Base-by-base conservation (phyloP, 2,329 filamentous ascomycete genomes). In the Penicillium sp. region DNA sequence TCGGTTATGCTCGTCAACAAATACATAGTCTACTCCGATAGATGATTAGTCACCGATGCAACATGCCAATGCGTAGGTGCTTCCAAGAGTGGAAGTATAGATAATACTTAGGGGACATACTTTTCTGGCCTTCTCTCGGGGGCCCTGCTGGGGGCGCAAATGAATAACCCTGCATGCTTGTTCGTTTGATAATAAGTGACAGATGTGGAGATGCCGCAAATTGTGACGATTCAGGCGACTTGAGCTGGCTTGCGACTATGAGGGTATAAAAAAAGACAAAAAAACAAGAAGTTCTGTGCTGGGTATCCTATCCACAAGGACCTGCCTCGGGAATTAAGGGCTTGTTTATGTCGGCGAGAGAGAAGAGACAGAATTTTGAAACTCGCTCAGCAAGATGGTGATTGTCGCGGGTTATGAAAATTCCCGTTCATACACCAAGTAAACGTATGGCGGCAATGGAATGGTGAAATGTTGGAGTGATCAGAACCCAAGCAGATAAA, bases 1-100 rank as follows among this genome's bases (percentile, higher is more conserved):
- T 61, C 94, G 88, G 78, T 97, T 97, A 75, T 97, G 94, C 74
- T 97, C 93, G 74, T 97, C 93, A 54, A 97, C 94, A 70, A 97
- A 97, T 67, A 97, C 94, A 89, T 97, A 97, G 74, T 97, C 92
- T 96, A 67, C 42, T 56, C 55, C 42, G 48, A 40, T 18, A 34
- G 23, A 44, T 44, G 43, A 48, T 40, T 27, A 59, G 61, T 49
- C 60, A 56, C n/a, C 18, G 30, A 40, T 42, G 23, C 23, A 38
- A 23, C 23, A 23, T 23, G 23, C 23, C 23, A 5, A 23, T 23
- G 23, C 23, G 23, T 23, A 23, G 23, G 23, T 23, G 23, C 11
- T 32, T 29, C 14, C 16, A 26, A 26, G 13, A 38, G 3, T 34
- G 27, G n/a, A 29, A 16, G 10, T 13, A 18, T 23, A 26, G 2